Evolutionary conservation across 2,329 filamentous ascomycete species (phyloP).

Genomic region (Colletotrichum kahawae): DNA sequence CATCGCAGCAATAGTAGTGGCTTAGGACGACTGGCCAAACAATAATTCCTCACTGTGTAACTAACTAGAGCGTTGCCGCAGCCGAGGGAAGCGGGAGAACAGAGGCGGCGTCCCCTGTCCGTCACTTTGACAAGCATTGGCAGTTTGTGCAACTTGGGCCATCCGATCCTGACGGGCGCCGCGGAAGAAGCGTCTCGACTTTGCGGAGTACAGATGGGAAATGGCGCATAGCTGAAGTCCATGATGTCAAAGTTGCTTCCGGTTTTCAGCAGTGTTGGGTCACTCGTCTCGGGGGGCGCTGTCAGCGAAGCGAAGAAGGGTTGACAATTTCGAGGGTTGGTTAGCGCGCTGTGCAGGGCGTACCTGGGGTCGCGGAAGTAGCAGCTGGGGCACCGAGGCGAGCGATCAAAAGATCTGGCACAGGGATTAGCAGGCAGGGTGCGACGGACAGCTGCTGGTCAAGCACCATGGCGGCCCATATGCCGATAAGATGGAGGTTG

Average conservation of each 20-base stretch:
- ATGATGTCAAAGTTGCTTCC: background rate
- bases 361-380: background rate
- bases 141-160: background rate
- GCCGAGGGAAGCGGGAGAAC: background rate
- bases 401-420: background rate
- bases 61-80: background rate
- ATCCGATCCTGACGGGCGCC: background rate
- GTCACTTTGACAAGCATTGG: background rate
- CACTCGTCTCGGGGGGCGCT: background rate
- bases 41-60: background rate
- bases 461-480: background rate
- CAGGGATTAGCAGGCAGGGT: background rate
- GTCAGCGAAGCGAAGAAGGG: background rate
- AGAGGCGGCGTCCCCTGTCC: background rate
- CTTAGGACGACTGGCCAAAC: background rate
- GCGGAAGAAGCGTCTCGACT: background rate
- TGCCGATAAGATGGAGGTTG: constrained; percentile 1
- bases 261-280: background rate
- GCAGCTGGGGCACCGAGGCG: background rate
- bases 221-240: background rate
- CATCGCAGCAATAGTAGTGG: background rate
- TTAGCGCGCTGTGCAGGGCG: background rate
- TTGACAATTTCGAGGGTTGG: background rate
- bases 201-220: background rate
- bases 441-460: background rate